phyloP scores from a whole-genome alignment of 1,139 yeast species.

The Lodderomyces orthopsilosis region DNA sequence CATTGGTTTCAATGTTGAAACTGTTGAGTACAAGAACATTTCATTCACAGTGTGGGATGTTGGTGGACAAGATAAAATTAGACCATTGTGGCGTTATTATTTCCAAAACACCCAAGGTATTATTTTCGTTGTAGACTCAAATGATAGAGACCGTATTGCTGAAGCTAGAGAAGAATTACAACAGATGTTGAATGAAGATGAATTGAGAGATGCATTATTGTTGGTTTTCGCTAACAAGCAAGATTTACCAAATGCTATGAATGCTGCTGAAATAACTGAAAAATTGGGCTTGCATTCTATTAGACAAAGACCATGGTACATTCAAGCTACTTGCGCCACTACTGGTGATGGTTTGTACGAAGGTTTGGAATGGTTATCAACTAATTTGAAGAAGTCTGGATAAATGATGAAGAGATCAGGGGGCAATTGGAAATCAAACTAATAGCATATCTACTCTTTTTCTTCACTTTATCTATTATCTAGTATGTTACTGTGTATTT shows the following conservation, averaged over 20 bases:
- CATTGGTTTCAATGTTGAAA: conserved; percentile 42
- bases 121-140: conserved; percentile 42
- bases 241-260: conserved; percentile 45
- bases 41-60: conserved; percentile 45
- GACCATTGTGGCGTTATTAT: conserved; percentile 45
- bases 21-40: conserved; percentile 42
- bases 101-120: conserved; percentile 45
- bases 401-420: conserved; percentile 7
- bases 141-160: conserved; percentile 44
- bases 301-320: conserved; percentile 45
- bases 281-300: conserved; percentile 42
- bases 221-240: conserved; percentile 44
- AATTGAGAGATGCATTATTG: conserved; percentile 41
- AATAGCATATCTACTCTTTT: background rate
- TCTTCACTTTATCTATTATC: background rate
- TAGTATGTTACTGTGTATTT: conserved; percentile 1
- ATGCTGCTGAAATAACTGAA: conserved; percentile 44
- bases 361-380: conserved; percentile 44
- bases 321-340: conserved; percentile 44
- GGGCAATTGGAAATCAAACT: too few species aligned
- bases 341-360: conserved; percentile 44
- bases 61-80: conserved; percentile 44
- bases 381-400: conserved; percentile 30
- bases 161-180: conserved; percentile 46
- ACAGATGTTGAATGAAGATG: conserved; percentile 44